A percentile compares a stretch with the other conserved stretches of the same genome.
Evolutionary conservation across 2,329 filamentous ascomycete species (phyloP).

Genomic region (Biscogniauxia marginata): DNA sequence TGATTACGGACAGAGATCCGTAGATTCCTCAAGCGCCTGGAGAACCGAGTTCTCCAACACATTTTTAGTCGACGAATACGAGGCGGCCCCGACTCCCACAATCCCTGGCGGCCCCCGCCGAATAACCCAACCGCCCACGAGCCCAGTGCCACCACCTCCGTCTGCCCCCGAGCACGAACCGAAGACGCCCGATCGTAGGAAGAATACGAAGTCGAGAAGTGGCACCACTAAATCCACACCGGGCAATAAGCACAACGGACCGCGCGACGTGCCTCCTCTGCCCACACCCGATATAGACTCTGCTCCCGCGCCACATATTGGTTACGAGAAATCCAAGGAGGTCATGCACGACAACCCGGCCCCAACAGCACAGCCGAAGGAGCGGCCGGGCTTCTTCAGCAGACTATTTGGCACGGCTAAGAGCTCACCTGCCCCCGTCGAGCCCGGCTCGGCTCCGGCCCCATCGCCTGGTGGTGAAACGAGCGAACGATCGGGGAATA

Average conservation of each 20-base stretch:
- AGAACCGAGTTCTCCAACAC: constrained; percentile 49
- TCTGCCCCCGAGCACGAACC: constrained; percentile 41
- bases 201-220: constrained; percentile 53
- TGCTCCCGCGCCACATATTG: constrained; percentile 57
- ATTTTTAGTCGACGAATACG: constrained; percentile 60
- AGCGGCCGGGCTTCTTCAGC: constrained; percentile 86
- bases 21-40: constrained; percentile 35
- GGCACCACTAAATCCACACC: constrained; percentile 29
- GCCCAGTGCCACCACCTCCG: constrained; percentile 36
- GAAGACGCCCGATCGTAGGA: constrained; percentile 39
- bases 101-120: constrained; percentile 75
- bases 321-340: constrained; percentile 59
- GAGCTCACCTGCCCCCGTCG: constrained; percentile 37
- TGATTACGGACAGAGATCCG: constrained; percentile 58
- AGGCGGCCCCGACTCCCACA: constrained; percentile 83
- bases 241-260: constrained; percentile 30
- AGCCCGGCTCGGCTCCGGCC: constrained; percentile 30
- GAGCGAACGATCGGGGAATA: constrained; percentile 39
- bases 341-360: constrained; percentile 42
- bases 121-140: constrained; percentile 32
- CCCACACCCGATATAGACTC: constrained; percentile 40
- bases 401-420: constrained; percentile 82
- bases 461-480: constrained; percentile 38
- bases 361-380: constrained; percentile 53
- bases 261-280: constrained; percentile 28